Evolutionary conservation across 169 alveolate genomes (phyloP).

Genomic region (Plasmodium cynomolgi): DNA sequence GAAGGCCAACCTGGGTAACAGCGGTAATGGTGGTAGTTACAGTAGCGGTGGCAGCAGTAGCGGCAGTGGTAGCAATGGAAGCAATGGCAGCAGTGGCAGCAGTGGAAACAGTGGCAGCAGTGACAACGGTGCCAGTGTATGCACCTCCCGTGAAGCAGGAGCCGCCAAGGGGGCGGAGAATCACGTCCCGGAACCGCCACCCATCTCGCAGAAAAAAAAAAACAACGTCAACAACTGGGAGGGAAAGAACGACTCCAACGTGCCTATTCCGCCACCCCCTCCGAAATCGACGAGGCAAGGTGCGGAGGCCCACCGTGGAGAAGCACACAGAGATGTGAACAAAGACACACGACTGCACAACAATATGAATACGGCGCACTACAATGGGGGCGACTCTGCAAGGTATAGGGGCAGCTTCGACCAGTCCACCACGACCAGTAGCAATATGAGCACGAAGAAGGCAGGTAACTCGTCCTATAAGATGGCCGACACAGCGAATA

Average conservation of each 20-base stretch:
- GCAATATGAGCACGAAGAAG: background rate
- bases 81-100: background rate
- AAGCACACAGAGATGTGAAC: background rate
- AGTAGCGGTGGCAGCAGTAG: background rate
- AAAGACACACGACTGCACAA: background rate
- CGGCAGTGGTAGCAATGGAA: background rate
- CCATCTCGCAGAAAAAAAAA: constrained; percentile 5
- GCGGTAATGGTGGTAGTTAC: background rate
- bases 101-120: background rate
- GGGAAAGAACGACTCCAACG: constrained; percentile 17
- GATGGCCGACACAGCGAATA: background rate
- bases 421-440: background rate
- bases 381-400: background rate
- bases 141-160: background rate
- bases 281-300: constrained; percentile 35
- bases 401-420: background rate
- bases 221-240: constrained; percentile 19
- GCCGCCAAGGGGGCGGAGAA: background rate
- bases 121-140: background rate
- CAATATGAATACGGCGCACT: background rate
- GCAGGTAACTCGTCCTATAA: background rate
- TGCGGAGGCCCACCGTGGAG: background rate
- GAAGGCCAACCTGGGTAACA: background rate
- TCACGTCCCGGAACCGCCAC: constrained; percentile 39
- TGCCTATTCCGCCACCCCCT: constrained; percentile 73